A percentile compares a stretch with the other conserved stretches of the same genome.
These are phyloP conservation scores for Podosphaera xanthii DNA, from an alignment of 2,329 filamentous ascomycete species.

Conservation along the genomic window DNA sequence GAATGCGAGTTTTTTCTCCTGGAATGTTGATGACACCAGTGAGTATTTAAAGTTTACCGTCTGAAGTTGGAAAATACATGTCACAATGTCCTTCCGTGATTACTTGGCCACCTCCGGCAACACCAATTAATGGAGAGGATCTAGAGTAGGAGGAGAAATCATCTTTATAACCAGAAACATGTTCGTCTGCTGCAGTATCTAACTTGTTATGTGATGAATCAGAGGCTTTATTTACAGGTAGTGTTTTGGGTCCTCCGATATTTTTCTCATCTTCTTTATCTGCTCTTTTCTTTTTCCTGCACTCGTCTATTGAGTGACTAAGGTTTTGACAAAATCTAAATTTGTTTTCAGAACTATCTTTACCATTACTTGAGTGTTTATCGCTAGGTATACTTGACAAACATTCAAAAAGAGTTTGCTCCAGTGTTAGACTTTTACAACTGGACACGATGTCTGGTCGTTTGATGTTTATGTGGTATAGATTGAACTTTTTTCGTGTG, in stretches of 20 bases:
- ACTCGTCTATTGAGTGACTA: background rate
- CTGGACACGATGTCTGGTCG: background rate
- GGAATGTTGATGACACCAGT: background rate
- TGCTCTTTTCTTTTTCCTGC: background rate
- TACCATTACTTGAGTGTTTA: background rate
- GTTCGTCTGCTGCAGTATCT: background rate
- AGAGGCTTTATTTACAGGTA: background rate
- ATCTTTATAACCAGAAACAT: background rate
- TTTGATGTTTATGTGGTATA: background rate
- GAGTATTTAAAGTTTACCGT: background rate
- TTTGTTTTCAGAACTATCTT: background rate
- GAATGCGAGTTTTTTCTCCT: background rate
- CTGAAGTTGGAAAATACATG: background rate
- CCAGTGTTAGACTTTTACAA: background rate
- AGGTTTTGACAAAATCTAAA: background rate
- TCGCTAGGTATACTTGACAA: background rate
- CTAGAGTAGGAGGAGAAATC: background rate
- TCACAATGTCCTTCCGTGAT: background rate
- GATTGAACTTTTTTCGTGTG: background rate
- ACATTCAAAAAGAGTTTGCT: background rate
- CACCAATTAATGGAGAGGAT: background rate
- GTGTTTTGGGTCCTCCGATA: background rate
- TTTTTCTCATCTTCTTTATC: background rate
- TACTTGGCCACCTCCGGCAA: background rate
- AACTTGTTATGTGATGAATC: background rate